Percentiles rank a stretch among this genome's conserved stretches.
Conservation (phyloP, 257 asterid species). For the Prunella vulgaris region DNA sequence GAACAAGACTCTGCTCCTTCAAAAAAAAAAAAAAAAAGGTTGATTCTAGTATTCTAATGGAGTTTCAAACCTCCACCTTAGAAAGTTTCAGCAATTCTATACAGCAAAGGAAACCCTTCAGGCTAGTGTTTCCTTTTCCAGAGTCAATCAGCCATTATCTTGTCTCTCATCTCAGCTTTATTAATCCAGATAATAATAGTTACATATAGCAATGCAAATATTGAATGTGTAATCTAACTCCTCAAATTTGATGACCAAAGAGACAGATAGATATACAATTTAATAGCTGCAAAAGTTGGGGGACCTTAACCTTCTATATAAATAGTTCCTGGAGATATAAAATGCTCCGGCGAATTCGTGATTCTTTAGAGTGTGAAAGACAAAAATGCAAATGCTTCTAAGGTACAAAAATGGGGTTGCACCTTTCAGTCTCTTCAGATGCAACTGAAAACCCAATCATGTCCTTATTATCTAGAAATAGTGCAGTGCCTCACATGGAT, state of each 20-base stretch:
- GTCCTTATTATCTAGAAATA: not conserved
- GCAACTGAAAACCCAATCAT: slow-evolving; percentile 7
- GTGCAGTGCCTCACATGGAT: slow-evolving; percentile 39
- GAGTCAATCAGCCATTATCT: not conserved
- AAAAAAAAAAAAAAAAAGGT: too few relatives aligned
- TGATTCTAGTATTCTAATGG: too few relatives aligned
- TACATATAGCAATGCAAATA: not conserved
- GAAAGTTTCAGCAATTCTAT: not conserved
- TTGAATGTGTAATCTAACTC: not conserved
- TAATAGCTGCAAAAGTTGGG: too few relatives aligned
- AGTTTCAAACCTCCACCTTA: too few relatives aligned
- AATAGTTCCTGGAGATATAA: not conserved
- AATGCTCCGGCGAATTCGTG: not conserved
- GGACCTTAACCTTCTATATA: not conserved
- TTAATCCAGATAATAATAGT: not conserved
- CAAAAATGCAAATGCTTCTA: not conserved
- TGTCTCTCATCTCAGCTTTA: not conserved
- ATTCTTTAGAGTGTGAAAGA: not conserved
- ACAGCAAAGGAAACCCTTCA: not conserved
- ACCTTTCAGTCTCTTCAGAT: slow-evolving; percentile 15
- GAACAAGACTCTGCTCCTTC: too few relatives aligned
- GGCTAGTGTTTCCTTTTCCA: not conserved
- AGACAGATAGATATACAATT: not conserved
- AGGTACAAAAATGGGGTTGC: slow-evolving; percentile 7
- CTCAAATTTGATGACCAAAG: not conserved